A percentile compares a stretch with the other conserved stretches of the same genome.
These are phyloP conservation scores for Pugionium dolabratum DNA, from an alignment of 345 rosid species.

Conservation along the genomic window DNA sequence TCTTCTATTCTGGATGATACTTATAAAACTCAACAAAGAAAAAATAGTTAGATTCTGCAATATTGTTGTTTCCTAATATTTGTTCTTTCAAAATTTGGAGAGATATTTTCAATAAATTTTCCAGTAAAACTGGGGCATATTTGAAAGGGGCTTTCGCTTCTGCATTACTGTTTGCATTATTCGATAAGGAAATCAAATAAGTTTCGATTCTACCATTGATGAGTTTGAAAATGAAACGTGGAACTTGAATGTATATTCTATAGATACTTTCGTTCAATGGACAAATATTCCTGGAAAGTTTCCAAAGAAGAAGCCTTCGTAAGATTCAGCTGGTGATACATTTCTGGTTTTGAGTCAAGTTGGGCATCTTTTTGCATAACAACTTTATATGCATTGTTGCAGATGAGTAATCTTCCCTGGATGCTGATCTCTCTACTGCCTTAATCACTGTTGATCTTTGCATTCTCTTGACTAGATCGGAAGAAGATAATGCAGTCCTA, in stretches of 20 bases:
- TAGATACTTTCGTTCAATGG: conserved; percentile 28
- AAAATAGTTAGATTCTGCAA: conserved; percentile 28
- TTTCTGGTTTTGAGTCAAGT: conserved; percentile 5
- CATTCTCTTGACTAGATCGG: conserved; percentile 34
- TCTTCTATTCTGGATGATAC: conserved; percentile 9
- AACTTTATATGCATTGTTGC: conserved; percentile 16
- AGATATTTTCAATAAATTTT: conserved; percentile 22
- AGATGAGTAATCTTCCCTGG: conserved; percentile 7
- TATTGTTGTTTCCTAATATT: conserved; percentile 17
- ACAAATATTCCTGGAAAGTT: conserved; percentile 21
- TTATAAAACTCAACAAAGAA: conserved; percentile 7
- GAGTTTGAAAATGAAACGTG: conserved; percentile 27
- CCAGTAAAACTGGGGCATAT: not conserved
- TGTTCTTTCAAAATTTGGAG: not conserved
- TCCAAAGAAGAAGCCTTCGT: conserved; percentile 5
- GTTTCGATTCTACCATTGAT: conserved; percentile 30
- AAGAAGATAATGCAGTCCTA: conserved; percentile 27
- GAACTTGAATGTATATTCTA: conserved; percentile 28
- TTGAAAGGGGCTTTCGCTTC: not conserved
- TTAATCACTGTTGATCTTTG: conserved; percentile 9
- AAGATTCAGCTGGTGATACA: conserved; percentile 9
- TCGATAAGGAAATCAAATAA: conserved; percentile 38
- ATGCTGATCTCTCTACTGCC: conserved; percentile 15
- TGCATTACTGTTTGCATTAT: conserved; percentile 22
- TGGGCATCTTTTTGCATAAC: not conserved